phyloP scores from a whole-genome alignment of 495 filamentous ascomycete genomes.

The Neurospora sp. region DNA sequence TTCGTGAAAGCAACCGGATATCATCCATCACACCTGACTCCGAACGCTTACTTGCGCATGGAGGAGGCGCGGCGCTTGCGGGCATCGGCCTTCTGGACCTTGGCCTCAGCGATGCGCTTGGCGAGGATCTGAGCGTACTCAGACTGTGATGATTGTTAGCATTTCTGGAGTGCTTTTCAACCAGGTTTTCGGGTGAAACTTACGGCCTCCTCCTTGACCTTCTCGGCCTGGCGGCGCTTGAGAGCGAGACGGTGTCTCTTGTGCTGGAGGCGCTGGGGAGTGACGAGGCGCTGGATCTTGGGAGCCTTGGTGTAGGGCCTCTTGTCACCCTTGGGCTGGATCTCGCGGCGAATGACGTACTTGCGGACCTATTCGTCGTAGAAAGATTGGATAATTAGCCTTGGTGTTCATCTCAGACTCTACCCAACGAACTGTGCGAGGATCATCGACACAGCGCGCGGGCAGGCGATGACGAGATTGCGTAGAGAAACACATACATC shows the following conservation, averaged over 20 bases:
- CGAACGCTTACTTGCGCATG: slow-evolving; percentile 70
- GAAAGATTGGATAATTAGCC: slow-evolving; percentile 31
- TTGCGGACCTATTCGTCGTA: slow-evolving; percentile 65
- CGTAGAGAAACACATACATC: slow-evolving; percentile 64
- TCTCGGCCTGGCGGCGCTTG: slow-evolving; percentile 92
- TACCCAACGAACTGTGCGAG: slow-evolving; percentile 38
- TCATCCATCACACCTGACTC: slow-evolving; percentile 30
- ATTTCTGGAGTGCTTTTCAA: not conserved
- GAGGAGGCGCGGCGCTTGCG: slow-evolving; percentile 94
- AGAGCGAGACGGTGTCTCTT: slow-evolving; percentile 95
- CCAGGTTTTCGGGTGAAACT: slow-evolving; percentile 27
- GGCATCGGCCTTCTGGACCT: slow-evolving; percentile 78
- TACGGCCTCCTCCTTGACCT: slow-evolving; percentile 97
- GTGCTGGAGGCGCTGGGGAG: slow-evolving; percentile 98
- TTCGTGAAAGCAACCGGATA: slow-evolving; percentile 27
- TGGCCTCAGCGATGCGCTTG: slow-evolving; percentile 91
- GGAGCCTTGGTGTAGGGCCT: slow-evolving; percentile 98
- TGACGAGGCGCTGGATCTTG: slow-evolving; percentile 97
- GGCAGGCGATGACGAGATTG: slow-evolving; percentile 49
- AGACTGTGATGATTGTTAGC: slow-evolving; percentile 47
- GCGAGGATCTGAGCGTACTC: slow-evolving; percentile 91
- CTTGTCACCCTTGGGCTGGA: slow-evolving; percentile 90
- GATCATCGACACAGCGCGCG: slow-evolving; percentile 32
- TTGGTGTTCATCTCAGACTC: slow-evolving; percentile 38
- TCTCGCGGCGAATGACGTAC: slow-evolving; percentile 98